A percentile compares a stretch with the other conserved stretches of the same genome.
Conservation (phyloP, 1,139 yeast species). For the Hyphopichia fennica region DNA sequence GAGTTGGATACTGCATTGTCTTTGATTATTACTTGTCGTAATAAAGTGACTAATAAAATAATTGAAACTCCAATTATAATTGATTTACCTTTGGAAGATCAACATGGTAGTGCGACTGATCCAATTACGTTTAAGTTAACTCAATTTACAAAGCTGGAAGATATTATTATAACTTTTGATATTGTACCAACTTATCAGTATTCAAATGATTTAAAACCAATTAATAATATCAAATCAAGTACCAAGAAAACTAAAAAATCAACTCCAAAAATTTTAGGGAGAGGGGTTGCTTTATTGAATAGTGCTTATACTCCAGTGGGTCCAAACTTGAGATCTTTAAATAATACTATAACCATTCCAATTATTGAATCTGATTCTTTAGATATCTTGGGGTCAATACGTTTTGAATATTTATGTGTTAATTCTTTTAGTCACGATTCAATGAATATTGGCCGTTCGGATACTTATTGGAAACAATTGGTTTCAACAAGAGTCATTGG, state of each 20-base stretch:
- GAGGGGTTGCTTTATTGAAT: constrained; percentile 79
- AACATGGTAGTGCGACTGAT: constrained; percentile 74
- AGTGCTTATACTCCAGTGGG: constrained; percentile 72
- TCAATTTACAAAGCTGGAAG: constrained; percentile 47
- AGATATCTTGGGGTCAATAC: constrained; percentile 74
- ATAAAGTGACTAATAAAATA: constrained; percentile 38
- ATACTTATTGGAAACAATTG: constrained; percentile 89
- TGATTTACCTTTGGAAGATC: constrained; percentile 85
- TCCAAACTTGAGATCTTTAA: constrained; percentile 63
- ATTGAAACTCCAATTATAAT: constrained; percentile 67
- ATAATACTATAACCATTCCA: constrained; percentile 72
- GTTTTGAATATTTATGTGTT: constrained; percentile 73
- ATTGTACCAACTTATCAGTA: constrained; percentile 85
- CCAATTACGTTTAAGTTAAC: constrained; percentile 75
- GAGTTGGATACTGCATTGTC: constrained; percentile 89
- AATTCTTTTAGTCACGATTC: constrained; percentile 74
- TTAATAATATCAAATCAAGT: not conserved
- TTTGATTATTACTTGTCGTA: constrained; percentile 62
- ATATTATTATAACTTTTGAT: constrained; percentile 74
- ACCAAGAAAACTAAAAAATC: constrained; percentile 13
- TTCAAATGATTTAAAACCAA: constrained; percentile 14
- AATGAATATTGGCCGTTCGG: constrained; percentile 67
- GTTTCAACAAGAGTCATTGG: constrained; percentile 93
- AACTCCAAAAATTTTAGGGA: constrained; percentile 57
- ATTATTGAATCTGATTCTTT: constrained; percentile 70